Evolutionary conservation across 2,329 filamentous ascomycete genomes (phyloP), one percentile per base, ranked within the genome.

Genomic region (Fusarium ramigenum): DNA sequence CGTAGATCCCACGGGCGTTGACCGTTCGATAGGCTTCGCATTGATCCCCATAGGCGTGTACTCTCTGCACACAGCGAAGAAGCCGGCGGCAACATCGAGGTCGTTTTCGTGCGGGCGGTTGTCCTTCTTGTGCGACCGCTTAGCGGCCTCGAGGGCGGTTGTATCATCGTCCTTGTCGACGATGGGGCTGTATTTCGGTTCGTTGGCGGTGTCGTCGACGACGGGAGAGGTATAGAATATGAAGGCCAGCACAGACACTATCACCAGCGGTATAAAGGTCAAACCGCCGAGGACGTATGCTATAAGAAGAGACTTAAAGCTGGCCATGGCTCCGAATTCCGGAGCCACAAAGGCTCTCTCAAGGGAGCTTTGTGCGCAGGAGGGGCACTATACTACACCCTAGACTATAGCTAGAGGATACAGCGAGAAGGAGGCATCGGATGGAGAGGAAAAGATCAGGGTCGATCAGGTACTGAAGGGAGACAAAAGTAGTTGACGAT

Each of bases 31-130:
- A 10, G 95, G 95, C 83, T 96, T 97, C 68, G 94, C 94, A 85
- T 97, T 97, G 81, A 97, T 92, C 46, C 95, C 95, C 80, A 95
- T 94, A 46, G 95, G 94, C 2, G 94, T 93, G 83, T 96, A 98
- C 84, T 97, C 95, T 80, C 95, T 90, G 80, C 93, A 97, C 21
- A 98, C 94, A n/a, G 95, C 94, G 82, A 98, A 98, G 84, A 97
- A 98, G 23, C 95, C 95, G 14, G 95, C 93, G 4, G 94, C 93
- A 44, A 95, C 93, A 79, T 97, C 94, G 39, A 90, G 87, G 66
- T 94, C 92, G 72, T 87, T 83, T 40, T 82, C 74, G 49, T 85
- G 84, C 39, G 88, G 82, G 78, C 89, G 91, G 76, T 87, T 86
- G 66, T 92, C 89, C 46, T 92, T 89, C 60, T 87, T 90, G 73